Base-by-base conservation (phyloP, 306 rosid genomes). In the Castanea sativa region DNA sequence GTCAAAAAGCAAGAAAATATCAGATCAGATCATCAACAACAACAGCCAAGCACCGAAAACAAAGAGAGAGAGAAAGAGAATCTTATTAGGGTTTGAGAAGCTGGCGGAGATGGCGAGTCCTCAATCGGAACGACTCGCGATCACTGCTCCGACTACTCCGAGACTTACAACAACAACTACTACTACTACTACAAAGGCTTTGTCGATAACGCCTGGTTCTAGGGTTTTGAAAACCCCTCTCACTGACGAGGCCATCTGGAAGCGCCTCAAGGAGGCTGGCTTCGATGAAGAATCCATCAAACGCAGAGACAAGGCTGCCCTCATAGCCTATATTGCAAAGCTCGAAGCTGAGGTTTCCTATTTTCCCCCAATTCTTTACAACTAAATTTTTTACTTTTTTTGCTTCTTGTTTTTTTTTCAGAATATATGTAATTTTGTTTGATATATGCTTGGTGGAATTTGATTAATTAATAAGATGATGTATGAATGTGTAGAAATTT, bases 291-390 rank as follows among this genome's bases (percentile, higher is more conserved):
- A 92, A 68, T 86, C 98, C 4, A 90, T 92, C 75, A 84, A 83
- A 74, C 91, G 88, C 5, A 86, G 94, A 61, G 99, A 95, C 68
- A 95, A 95, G 85, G 94, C 99, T 61, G 97, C 97, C 45, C 98
- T 95, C 71, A 87, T 95, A 14, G 87, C 92, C 41, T 92, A 95
- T 73, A 95, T 95, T 67, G 91, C 98, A 5, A 92, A 91, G 87
- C 97, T 95, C 56, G 98, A 92, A 88, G 94, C 92, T 78, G 97
- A 92, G 96, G 99, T 94, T 84, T 58, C 73, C 58, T 76, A 23
- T 64, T 65, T 80, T 13, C 1, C 7, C 53, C 33, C 52, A 27
- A 49, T 51, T 32, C 11, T 35, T 69, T 21, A 9, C 14, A 11
- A 3, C 20, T 18, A 63, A 68, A 38, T 33, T 77, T 69, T 1